These are phyloP conservation scores for Populus nigra DNA, from an alignment of 345 rosid genomes.

Conservation along the genomic window DNA sequence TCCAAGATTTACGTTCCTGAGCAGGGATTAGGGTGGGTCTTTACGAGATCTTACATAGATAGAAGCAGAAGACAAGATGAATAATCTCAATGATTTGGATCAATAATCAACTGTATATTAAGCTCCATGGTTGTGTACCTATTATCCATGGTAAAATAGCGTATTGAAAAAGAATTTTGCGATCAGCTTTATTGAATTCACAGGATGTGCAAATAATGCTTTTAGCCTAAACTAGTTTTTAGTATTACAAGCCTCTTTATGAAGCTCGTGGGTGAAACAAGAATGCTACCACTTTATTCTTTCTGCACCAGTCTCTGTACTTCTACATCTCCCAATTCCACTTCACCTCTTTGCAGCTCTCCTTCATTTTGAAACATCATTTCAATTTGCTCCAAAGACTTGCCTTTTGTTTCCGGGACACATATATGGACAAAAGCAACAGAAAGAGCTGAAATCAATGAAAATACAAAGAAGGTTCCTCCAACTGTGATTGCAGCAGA, in stretches of 20 bases:
- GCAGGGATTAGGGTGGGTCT: background rate
- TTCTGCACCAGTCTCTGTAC: slow-evolving; percentile 7
- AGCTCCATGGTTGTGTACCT: background rate
- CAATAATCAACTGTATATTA: background rate
- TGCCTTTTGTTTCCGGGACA: slow-evolving; percentile 42
- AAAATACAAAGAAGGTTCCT: slow-evolving; percentile 33
- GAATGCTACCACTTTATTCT: background rate
- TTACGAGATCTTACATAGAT: background rate
- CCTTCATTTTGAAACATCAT: slow-evolving; percentile 19
- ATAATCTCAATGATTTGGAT: background rate
- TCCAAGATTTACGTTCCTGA: too few species aligned
- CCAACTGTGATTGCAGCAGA: slow-evolving; percentile 23
- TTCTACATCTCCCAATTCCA: slow-evolving; percentile 21
- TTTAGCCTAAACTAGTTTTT: background rate
- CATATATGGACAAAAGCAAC: slow-evolving; percentile 22
- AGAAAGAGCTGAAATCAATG: slow-evolving; percentile 25
- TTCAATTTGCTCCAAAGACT: slow-evolving; percentile 42
- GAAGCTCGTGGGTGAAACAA: background rate
- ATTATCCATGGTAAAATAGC: too few species aligned
- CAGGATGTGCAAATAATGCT: background rate
- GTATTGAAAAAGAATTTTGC: too few species aligned
- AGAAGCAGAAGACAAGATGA: background rate
- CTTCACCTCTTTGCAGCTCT: slow-evolving; percentile 7
- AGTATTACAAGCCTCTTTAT: background rate
- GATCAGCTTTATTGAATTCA: background rate